Evolutionary conservation across 2,329 filamentous ascomycete genomes (phyloP), one percentile per base, ranked within the genome.

Genomic region (Cladosporium sp.): DNA sequence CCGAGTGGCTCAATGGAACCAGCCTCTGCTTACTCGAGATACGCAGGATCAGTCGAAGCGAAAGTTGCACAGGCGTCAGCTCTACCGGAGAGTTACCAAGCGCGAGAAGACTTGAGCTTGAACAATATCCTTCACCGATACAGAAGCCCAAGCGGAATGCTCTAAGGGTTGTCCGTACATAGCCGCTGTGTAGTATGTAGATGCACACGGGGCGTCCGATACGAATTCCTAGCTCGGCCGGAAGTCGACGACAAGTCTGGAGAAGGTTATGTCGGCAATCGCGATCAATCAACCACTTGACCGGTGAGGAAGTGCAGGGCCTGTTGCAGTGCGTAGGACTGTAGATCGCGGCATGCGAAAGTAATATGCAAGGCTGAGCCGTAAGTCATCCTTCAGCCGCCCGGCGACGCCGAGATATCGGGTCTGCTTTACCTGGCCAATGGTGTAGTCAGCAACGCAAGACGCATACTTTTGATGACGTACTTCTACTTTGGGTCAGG

Each of bases 361-460:
- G 43, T 47, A 30, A 47, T 15, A 28, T 30, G 9, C 43, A 19
- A 51, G 49, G 49, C 49, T 51, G 36, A 51, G 37, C 19, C 49
- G 49, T 38, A 14, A 39, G 36, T 12, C 4, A 38, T 17, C 22
- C 17, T 51, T 51, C 49, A 51, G 49, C 49, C 49, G 49, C 30
- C 17, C 49, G 49, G 49, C 49, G 34, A 51, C 20, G 19, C 49
- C 49, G 49, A 51, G 30, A 47, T 51, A 20, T 51, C 36, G 20
- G 20, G 17, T 38, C n/a, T 38, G 43, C 22, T 30, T 47, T 8
- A 47, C 15, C 22, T 47, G 43, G 28, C 43, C 25, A 47, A 47
- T 47, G 43, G 43, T 47, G 12, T 17, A 25, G 14, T 47, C 22
- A 17, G 15, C 7, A 19, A 30, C 22, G 25, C 25, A 34, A 3